Evolutionary conservation across 441 rosid genomes (phyloP), one percentile per base, ranked within the genome.

Genomic region (Pelargonium australe): DNA sequence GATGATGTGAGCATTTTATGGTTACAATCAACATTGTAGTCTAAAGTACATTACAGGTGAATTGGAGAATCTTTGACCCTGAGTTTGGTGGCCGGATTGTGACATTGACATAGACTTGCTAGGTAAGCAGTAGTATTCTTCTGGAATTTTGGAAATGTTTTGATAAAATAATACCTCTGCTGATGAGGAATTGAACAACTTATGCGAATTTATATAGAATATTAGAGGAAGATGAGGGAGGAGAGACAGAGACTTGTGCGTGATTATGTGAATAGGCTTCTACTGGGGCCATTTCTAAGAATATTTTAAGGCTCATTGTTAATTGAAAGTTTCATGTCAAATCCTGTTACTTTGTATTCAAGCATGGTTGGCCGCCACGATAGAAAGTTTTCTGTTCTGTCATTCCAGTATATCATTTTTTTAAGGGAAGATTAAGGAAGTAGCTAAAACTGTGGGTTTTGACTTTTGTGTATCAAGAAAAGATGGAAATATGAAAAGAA

Each of bases 131-230:
- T 57, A 57, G 28, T 57, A 16, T 57, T 57, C 62, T 57, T 57
- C 17, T 57, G 28, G 62, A 23, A 16, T 57, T 19, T 57, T 57
- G 28, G 28, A n/a, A 23, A 57, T 57, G 12, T 20, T 57, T 57
- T 57, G 20, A 57, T 57, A 57, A n/a, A n/a, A 17, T 57, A 57
- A 57, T 57, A 10, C 28, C 25, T 49, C 57, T 12, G 57, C 57
- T 49, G 57, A 49, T 49, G 57, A 49, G n/a, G 57, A 49, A 57
- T 57, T 57, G 62, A 17, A 10, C 62, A 57, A 57, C 62, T 57
- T 16, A 57, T 57, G 43, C 7, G 62, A 7, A 16, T 57, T 2
- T 57, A 17, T 57, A 17, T 57, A 57, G 5, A 16, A 57, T 6
- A 57, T 16, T 7, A 8, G 3, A 17, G 10, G 62, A 14, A 57